Evolutionary conservation across 2,329 filamentous ascomycete species (phyloP).

Genomic region (Penicillium sp.): DNA sequence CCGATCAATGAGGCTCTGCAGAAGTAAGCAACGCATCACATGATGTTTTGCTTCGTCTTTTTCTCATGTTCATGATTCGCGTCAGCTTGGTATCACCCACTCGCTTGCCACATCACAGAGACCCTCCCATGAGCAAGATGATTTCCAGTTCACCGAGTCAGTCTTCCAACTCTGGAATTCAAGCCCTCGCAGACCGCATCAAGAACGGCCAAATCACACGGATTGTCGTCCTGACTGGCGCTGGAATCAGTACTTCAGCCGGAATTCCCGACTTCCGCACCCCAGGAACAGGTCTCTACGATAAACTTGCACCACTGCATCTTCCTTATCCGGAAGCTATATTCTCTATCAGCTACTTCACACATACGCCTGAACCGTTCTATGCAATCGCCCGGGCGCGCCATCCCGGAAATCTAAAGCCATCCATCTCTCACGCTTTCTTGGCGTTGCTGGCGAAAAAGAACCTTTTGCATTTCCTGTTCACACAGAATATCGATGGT

Average conservation of each 20-base stretch:
- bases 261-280: conserved; percentile 83
- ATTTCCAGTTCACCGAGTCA: too few species aligned
- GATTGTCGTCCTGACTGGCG: conserved; percentile 54
- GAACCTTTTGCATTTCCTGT: conserved; percentile 71
- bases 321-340: conserved; percentile 82
- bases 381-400: conserved; percentile 82
- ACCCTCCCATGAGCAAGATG: too few species aligned
- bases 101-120: too few species aligned
- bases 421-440: conserved; percentile 81
- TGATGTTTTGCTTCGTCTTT: neutral
- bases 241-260: conserved; percentile 62
- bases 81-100: too few species aligned
- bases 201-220: conserved; percentile 13
- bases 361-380: conserved; percentile 73
- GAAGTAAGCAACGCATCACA: neutral
- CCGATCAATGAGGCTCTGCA: neutral
- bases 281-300: conserved; percentile 80
- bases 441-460: conserved; percentile 72
- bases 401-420: conserved; percentile 78
- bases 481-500: conserved; percentile 92
- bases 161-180: neutral
- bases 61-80: too few species aligned
- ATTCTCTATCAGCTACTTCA: conserved; percentile 82
- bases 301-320: conserved; percentile 74
- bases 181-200: conserved; percentile 14